Evolutionary conservation across 768 basidiomycete species (phyloP), one percentile per base, ranked within the genome.

Genomic region (Termitomyces sp.): DNA sequence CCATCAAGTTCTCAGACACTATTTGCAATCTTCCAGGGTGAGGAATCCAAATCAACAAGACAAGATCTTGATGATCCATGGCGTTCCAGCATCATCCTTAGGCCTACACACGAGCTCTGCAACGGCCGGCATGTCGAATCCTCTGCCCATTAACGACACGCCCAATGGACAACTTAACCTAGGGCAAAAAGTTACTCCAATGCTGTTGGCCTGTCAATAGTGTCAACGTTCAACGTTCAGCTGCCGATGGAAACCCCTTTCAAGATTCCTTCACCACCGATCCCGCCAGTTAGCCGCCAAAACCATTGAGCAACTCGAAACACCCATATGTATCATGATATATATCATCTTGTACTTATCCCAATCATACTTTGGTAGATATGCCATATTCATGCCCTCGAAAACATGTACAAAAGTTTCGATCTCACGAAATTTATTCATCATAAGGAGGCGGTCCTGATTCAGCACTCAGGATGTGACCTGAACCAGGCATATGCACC

Each of bases 1-100:
- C 59, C 63, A 28, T 59, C 58, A 23, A 28, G 35, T 27, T 59
- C 71, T 1, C 77, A 74, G 23, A 66, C 69, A 23, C 67, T 89
- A 17, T 82, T 86, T 1, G 84, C 88, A 3, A 82, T 88, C 28
- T 75, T 72, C 8, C 87, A 89, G 68, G 80, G 79, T 57, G 81
- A 83, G 7, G 81, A 82, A 58, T 82, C 83, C 6, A 72, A 73
- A 63, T 74, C 74, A 3, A 76, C 76, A n/a, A 80, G 76, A 64
- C 67, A 72, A 25, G 78, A 80, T 41, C 68, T 90, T 17, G 79
- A 84, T 55, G 73, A 54, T 54, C 75, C 81, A 3, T 91, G 89
- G 89, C 77, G 86, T 55, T 80, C 76, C 7, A 79, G 74, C 56
- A 81, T 86, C 10, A 72, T 78, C 17, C 58, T 81, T 37, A 72